Evolutionary conservation across 345 rosid species (phyloP).

Genomic region (Gossypium bickii): DNA sequence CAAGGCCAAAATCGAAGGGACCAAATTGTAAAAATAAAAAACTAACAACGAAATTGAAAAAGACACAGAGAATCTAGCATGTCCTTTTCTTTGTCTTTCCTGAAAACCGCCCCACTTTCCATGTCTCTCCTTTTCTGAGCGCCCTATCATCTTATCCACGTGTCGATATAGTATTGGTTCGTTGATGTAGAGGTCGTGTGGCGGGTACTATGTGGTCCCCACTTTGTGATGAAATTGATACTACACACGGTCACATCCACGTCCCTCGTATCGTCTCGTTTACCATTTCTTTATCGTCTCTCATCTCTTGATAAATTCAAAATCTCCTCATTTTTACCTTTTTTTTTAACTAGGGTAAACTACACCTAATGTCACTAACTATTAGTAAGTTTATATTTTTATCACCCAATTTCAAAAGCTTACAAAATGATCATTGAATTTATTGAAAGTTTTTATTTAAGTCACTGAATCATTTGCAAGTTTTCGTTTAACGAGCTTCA

Average conservation of each 20-base stretch:
- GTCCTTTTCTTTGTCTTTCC: background rate
- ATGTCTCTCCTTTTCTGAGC: background rate
- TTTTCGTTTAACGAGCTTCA: too few relatives aligned
- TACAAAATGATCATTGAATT: too few relatives aligned
- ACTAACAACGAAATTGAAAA: background rate
- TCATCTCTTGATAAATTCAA: slow-evolving; percentile 5
- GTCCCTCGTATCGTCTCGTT: background rate
- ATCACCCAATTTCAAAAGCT: rapidly evolving
- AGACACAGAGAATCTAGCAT: background rate
- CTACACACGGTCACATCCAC: background rate
- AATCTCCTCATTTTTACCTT: background rate
- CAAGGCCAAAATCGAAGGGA: background rate
- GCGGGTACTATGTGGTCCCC: background rate
- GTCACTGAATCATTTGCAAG: too few relatives aligned
- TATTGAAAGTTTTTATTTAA: too few relatives aligned
- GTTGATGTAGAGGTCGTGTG: background rate
- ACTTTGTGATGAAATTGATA: background rate
- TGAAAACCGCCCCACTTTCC: slow-evolving; percentile 4
- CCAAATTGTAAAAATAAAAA: background rate
- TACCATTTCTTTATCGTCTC: background rate
- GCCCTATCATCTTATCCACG: background rate
- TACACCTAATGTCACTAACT: too few relatives aligned
- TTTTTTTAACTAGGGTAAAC: background rate
- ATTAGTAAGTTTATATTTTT: too few relatives aligned
- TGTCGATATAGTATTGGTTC: background rate